Conservation (phyloP, 176 grass and related monocot genomes). For the Triticum turgidum region DNA sequence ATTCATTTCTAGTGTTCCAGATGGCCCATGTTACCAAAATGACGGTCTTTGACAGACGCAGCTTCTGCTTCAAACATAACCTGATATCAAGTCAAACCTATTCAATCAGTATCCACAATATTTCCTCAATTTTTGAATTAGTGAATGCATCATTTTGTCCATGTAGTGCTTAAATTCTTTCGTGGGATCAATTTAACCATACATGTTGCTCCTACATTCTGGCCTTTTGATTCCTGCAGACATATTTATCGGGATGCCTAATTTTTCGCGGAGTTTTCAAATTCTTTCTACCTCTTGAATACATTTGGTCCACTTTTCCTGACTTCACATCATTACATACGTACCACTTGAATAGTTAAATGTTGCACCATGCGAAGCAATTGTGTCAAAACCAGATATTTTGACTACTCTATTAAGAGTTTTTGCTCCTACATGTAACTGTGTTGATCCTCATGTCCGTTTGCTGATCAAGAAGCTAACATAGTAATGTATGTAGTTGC, state of each 20-base stretch:
- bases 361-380: constrained; percentile 1
- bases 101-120: background rate
- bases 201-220: background rate
- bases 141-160: background rate
- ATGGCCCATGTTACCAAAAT: background rate
- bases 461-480: constrained; percentile 20
- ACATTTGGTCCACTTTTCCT: background rate
- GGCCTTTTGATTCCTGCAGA: background rate
- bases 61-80: background rate
- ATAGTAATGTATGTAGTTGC: constrained; percentile 32
- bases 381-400: constrained; percentile 5
- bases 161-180: background rate
- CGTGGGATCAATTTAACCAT: background rate
- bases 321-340: background rate
- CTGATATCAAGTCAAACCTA: constrained; percentile 8
- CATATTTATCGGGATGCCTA: background rate
- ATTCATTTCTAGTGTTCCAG: background rate
- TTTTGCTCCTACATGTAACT: constrained; percentile 9
- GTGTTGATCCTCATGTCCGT: background rate
- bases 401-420: background rate
- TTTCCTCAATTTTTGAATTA: background rate
- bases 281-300: background rate
- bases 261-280: background rate
- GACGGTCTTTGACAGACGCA: background rate
- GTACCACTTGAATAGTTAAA: background rate